Evolutionary conservation across 495 filamentous ascomycete species (phyloP).

Genomic region (Extremus antarcticus): DNA sequence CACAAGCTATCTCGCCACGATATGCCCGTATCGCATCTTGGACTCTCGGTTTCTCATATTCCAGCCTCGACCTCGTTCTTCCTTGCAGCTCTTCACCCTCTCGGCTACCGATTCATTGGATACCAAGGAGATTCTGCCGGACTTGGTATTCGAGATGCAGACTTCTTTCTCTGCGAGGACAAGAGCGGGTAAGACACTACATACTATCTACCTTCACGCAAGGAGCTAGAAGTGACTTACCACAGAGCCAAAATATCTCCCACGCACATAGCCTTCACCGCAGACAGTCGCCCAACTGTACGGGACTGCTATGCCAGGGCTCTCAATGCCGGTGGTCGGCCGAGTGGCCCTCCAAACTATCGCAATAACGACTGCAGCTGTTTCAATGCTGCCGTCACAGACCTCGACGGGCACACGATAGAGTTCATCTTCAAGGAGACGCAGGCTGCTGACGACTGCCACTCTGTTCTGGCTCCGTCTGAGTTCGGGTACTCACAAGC

Average conservation of each 20-base stretch:
- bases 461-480: background rate
- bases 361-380: constrained; percentile 42
- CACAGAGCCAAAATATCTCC: constrained; percentile 35
- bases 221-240: background rate
- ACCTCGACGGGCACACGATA: constrained; percentile 51
- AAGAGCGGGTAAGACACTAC: constrained; percentile 10
- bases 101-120: constrained; percentile 60
- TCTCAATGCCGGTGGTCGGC: constrained; percentile 46
- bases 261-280: constrained; percentile 49
- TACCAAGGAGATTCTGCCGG: constrained; percentile 39
- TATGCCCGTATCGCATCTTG: constrained; percentile 51
- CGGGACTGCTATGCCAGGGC: constrained; percentile 49
- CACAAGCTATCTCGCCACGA: background rate
- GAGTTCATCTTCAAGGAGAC: constrained; percentile 43
- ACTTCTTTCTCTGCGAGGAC: constrained; percentile 12
- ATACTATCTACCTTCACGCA: background rate
- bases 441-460: constrained; percentile 12
- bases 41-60: constrained; percentile 61
- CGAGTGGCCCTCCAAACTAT: constrained; percentile 44
- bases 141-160: constrained; percentile 35
- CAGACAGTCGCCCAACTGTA: constrained; percentile 42
- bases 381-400: constrained; percentile 51
- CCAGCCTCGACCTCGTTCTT: constrained; percentile 73
- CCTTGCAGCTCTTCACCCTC: constrained; percentile 59
- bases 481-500: constrained; percentile 27